Percentiles rank a stretch among this genome's conserved stretches.
phyloP scores from a whole-genome alignment of 306 rosid genomes.

The Nissolia schottii region DNA sequence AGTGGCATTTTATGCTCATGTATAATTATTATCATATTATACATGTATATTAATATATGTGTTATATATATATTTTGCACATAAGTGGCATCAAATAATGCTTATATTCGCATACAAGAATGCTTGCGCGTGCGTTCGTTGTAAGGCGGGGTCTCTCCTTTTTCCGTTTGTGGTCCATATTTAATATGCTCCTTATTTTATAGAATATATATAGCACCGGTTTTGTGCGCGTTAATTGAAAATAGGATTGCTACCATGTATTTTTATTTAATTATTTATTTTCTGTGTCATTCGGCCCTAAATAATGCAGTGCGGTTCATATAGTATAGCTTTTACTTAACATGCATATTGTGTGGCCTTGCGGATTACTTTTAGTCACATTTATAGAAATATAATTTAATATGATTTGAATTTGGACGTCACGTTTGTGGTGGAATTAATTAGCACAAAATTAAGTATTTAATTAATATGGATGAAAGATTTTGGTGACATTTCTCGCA shows the following conservation, averaged over 20 bases:
- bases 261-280: neutral
- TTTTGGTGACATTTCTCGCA: neutral
- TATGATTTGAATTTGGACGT: neutral
- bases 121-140: constrained; percentile 20
- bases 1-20: constrained; percentile 1
- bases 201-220: neutral
- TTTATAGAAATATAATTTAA: neutral
- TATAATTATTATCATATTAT: too few species aligned
- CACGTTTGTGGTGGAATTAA: neutral
- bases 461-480: neutral
- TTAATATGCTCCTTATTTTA: constrained; percentile 18
- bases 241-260: neutral
- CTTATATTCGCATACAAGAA: constrained; percentile 17
- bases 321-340: neutral
- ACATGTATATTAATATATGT: too few species aligned
- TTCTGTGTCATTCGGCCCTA: neutral
- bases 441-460: neutral
- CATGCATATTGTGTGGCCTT: neutral
- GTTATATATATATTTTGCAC: neutral
- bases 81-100: constrained; percentile 23
- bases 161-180: constrained; percentile 30
- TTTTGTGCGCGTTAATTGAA: neutral
- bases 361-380: neutral
- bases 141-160: constrained; percentile 1
- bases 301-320: neutral